Percentiles rank a stretch among this genome's conserved stretches.
These are phyloP conservation scores for Wickerhamomyces sp. DNA, from an alignment of 1,139 yeast genomes.

Conservation along the genomic window DNA sequence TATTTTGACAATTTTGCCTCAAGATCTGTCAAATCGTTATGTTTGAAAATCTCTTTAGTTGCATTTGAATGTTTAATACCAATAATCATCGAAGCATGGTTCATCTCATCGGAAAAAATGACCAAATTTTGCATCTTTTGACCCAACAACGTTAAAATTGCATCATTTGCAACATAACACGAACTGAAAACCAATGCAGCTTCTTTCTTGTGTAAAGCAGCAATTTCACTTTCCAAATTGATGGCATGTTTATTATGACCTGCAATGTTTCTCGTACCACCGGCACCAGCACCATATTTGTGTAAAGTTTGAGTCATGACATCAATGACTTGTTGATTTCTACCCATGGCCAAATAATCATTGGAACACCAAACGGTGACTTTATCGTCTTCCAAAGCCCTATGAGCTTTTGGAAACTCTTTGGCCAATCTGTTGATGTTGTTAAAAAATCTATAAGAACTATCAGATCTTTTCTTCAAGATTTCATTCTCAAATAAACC, in stretches of 20 bases:
- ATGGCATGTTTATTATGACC: conserved; percentile 93
- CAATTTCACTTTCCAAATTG: conserved; percentile 77
- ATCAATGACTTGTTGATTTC: conserved; percentile 61
- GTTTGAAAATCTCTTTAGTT: conserved; percentile 84
- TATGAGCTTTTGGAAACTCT: conserved; percentile 91
- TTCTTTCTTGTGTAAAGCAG: conserved; percentile 89
- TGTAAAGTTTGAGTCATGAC: conserved; percentile 80
- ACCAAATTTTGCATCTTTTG: conserved; percentile 86
- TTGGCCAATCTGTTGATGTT: conserved; percentile 92
- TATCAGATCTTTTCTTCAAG: conserved; percentile 72
- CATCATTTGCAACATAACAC: conserved; percentile 96
- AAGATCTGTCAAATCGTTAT: conserved; percentile 79
- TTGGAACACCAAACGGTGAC: conserved; percentile 99
- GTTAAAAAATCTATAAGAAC: conserved; percentile 92
- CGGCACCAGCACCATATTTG: conserved; percentile 97
- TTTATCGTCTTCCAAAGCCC: conserved; percentile 65
- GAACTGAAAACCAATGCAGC: conserved; percentile 94
- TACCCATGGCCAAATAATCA: conserved; percentile 94
- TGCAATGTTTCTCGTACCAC: conserved; percentile 98
- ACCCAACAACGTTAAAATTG: conserved; percentile 88
- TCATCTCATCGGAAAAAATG: conserved; percentile 85
- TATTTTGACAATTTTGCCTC: conserved; percentile 72
- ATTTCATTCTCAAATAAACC: conserved; percentile 61
- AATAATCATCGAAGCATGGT: conserved; percentile 97
- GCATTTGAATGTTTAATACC: conserved; percentile 92